These are phyloP conservation scores for Amylocystis lapponica DNA, from an alignment of 768 basidiomycete genomes.

Conservation along the genomic window DNA sequence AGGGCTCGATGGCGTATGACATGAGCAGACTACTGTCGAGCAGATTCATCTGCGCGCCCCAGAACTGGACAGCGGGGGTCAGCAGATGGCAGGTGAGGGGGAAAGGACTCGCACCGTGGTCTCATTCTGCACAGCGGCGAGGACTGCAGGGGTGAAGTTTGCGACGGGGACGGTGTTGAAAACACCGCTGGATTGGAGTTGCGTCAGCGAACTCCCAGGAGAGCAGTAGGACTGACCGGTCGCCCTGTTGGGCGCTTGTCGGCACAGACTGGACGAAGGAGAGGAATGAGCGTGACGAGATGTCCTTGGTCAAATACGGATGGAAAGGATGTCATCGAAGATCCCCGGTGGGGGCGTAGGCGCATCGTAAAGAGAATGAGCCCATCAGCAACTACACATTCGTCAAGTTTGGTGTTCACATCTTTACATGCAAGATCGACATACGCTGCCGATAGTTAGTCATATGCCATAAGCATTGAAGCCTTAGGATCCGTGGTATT, in stretches of 20 bases:
- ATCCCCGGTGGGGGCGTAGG: slow-evolving; percentile 44
- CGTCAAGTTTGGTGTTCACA: too few relatives aligned
- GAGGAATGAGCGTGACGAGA: slow-evolving; percentile 35
- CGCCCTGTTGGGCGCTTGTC: background rate
- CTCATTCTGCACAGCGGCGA: slow-evolving; percentile 41
- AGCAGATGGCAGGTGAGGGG: background rate
- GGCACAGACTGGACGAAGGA: slow-evolving; percentile 36
- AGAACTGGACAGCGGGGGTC: slow-evolving; percentile 30
- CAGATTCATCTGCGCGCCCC: slow-evolving; percentile 33
- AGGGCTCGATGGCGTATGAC: slow-evolving; percentile 46
- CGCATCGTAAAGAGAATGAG: slow-evolving; percentile 48
- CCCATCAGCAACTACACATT: slow-evolving; percentile 4
- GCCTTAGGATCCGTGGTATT: slow-evolving; percentile 47
- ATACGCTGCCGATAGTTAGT: slow-evolving; percentile 30
- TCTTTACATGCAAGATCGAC: slow-evolving; percentile 2
- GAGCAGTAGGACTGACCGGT: background rate
- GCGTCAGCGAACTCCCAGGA: background rate
- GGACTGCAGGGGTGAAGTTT: slow-evolving; percentile 28
- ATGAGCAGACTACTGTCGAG: slow-evolving; percentile 31
- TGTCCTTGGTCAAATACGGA: slow-evolving; percentile 32
- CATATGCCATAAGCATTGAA: slow-evolving; percentile 41
- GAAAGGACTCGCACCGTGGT: slow-evolving; percentile 25
- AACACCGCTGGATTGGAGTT: slow-evolving; percentile 5
- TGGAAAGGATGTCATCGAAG: slow-evolving; percentile 47
- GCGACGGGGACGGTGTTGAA: slow-evolving; percentile 41